These are phyloP conservation scores for Thalia dealbata DNA, from an alignment of 176 grass and related monocot genomes.

Conservation along the genomic window DNA sequence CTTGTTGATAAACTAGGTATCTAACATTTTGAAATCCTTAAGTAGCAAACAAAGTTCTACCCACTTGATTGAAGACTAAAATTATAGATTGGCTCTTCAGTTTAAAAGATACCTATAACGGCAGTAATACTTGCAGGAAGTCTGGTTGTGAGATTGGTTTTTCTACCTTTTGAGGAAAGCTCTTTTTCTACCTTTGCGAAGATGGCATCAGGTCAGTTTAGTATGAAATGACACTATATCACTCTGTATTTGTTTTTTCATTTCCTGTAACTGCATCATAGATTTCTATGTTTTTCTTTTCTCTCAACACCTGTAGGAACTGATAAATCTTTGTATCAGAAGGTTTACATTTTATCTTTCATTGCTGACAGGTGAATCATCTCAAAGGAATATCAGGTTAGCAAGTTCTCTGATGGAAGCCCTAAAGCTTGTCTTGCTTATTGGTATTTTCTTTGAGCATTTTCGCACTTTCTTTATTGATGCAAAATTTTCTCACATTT, in stretches of 20 bases:
- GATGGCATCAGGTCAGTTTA: constrained; percentile 54
- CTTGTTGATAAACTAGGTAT: constrained; percentile 83
- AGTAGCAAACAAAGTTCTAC: not conserved
- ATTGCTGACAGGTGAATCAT: constrained; percentile 47
- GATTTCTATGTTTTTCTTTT: not conserved
- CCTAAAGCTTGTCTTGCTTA: constrained; percentile 81
- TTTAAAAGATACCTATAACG: constrained; percentile 1
- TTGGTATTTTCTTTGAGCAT: constrained; percentile 42
- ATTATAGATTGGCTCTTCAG: not conserved
- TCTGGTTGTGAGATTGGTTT: constrained; percentile 94
- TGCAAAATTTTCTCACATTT: too few species aligned
- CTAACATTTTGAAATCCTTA: constrained; percentile 8
- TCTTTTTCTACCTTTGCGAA: constrained; percentile 84
- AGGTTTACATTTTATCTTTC: not conserved
- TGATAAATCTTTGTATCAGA: not conserved
- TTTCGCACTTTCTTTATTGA: constrained; percentile 7
- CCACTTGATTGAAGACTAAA: not conserved
- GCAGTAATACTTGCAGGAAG: constrained; percentile 51
- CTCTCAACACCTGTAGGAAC: not conserved
- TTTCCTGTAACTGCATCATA: not conserved
- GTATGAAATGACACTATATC: not conserved
- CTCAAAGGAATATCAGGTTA: constrained; percentile 42
- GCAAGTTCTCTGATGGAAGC: constrained; percentile 63
- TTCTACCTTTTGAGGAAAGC: constrained; percentile 99
- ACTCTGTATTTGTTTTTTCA: not conserved